Percentiles rank a stretch among this genome's conserved stretches.
Evolutionary conservation across 108 stramenopile genomes (phyloP).

Genomic region (Cyclotella cryptica): DNA sequence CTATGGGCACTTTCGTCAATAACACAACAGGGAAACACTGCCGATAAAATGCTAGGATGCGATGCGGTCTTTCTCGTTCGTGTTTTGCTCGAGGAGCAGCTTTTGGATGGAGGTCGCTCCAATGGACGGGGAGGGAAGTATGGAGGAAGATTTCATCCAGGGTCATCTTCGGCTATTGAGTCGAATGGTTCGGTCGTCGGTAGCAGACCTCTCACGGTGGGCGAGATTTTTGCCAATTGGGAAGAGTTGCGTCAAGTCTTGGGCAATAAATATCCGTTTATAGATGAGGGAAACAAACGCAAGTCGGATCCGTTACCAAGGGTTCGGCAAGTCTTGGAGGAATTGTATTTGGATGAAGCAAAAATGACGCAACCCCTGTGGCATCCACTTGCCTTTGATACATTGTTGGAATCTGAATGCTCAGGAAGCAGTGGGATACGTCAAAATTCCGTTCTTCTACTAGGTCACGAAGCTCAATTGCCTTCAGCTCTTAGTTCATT

Average conservation of each 20-base stretch:
- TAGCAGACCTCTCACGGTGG: constrained; percentile 71
- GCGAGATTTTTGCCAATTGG: constrained; percentile 76
- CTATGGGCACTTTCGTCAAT: constrained; percentile 43
- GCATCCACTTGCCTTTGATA: constrained; percentile 37
- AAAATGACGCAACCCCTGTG: constrained; percentile 5
- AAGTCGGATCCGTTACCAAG: constrained; percentile 40
- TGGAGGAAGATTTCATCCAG: constrained; percentile 22
- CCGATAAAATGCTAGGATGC: constrained; percentile 38
- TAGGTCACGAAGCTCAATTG: constrained; percentile 41
- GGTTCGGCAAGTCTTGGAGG: constrained; percentile 26
- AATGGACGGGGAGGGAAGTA: constrained; percentile 72
- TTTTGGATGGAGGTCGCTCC: constrained; percentile 62
- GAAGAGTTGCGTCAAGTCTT: constrained; percentile 35
- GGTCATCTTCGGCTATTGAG: neutral
- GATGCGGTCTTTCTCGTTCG: constrained; percentile 58
- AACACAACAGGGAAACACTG: constrained; percentile 35
- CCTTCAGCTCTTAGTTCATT: constrained; percentile 25
- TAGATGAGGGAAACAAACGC: constrained; percentile 2
- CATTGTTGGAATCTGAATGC: constrained; percentile 21
- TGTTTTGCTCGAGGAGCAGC: constrained; percentile 69
- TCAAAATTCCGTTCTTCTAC: constrained; percentile 17
- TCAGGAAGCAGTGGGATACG: neutral
- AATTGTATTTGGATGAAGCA: neutral
- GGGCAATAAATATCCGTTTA: constrained; percentile 34
- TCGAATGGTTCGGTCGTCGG: constrained; percentile 19